These are phyloP conservation scores for Sordariomycetes sp. DNA, from an alignment of 2,329 filamentous ascomycete species.

Conservation along the genomic window DNA sequence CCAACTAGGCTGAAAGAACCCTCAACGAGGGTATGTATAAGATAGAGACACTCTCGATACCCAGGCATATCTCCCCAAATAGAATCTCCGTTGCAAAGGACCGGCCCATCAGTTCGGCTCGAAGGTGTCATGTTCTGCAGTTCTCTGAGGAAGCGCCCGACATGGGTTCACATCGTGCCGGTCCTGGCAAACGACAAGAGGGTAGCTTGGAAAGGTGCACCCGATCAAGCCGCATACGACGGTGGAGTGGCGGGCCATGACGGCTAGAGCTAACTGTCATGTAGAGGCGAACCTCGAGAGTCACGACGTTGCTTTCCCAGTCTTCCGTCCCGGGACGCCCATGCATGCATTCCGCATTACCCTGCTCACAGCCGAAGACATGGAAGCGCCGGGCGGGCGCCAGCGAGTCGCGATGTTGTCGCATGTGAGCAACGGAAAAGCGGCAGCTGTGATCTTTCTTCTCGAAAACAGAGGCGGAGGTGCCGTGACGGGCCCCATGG, in stretches of 20 bases:
- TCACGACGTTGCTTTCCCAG: slow-evolving; percentile 30
- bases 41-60: neutral
- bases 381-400: slow-evolving; percentile 8
- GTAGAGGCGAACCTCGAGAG: slow-evolving; percentile 25
- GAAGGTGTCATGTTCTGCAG: slow-evolving; percentile 21
- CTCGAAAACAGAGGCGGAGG: slow-evolving; percentile 14
- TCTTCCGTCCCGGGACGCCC: slow-evolving; percentile 9
- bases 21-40: too few species aligned
- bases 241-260: neutral
- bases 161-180: slow-evolving; percentile 19
- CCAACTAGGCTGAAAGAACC: neutral
- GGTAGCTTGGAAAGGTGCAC: slow-evolving; percentile 13
- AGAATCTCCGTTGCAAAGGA: neutral
- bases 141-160: slow-evolving; percentile 20
- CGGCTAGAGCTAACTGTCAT: slow-evolving; percentile 1
- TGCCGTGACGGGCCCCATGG: slow-evolving; percentile 12
- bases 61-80: neutral
- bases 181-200: slow-evolving; percentile 10
- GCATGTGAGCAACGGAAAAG: slow-evolving; percentile 22
- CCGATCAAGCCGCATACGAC: slow-evolving; percentile 4
- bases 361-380: neutral
- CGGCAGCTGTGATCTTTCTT: slow-evolving; percentile 30
- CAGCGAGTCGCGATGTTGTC: slow-evolving; percentile 25
- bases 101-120: neutral
- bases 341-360: slow-evolving; percentile 1